These are phyloP conservation scores for Breviolum minutum DNA, from an alignment of 73 alveolate species.

Conservation along the genomic window DNA sequence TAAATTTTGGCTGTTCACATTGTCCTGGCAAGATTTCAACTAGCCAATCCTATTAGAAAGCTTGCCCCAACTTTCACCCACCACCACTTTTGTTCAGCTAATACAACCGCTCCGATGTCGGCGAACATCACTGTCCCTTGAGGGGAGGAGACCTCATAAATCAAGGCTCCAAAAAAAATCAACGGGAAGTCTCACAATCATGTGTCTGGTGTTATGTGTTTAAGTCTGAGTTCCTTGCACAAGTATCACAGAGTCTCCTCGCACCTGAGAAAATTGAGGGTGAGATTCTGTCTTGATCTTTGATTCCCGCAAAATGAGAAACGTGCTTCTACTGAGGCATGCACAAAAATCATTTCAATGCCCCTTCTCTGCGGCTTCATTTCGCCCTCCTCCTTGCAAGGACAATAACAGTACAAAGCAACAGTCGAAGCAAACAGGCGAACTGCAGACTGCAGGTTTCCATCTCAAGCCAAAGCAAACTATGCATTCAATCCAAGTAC, in stretches of 20 bases:
- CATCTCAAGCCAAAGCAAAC: too few species aligned
- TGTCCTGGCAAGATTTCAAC: too few species aligned
- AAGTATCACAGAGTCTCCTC: slow-evolving; percentile 83
- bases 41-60: too few species aligned
- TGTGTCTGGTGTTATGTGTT: not conserved
- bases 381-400: slow-evolving; percentile 63
- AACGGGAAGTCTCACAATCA: not conserved
- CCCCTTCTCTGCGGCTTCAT: slow-evolving; percentile 87
- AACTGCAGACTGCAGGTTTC: too few species aligned
- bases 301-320: not conserved
- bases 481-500: too few species aligned
- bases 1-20: too few species aligned
- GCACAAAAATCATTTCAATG: slow-evolving; percentile 84
- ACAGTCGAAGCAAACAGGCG: not conserved
- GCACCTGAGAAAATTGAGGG: not conserved
- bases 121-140: slow-evolving; percentile 12
- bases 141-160: slow-evolving; percentile 35
- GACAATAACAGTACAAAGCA: not conserved
- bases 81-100: not conserved
- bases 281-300: not conserved
- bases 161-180: not conserved
- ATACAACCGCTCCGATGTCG: not conserved
- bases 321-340: not conserved
- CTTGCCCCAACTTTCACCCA: not conserved
- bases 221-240: not conserved